A percentile compares a stretch with the other conserved stretches of the same genome.
Conservation (phyloP, 768 basidiomycete species). For the Pisolithus microcarpus region DNA sequence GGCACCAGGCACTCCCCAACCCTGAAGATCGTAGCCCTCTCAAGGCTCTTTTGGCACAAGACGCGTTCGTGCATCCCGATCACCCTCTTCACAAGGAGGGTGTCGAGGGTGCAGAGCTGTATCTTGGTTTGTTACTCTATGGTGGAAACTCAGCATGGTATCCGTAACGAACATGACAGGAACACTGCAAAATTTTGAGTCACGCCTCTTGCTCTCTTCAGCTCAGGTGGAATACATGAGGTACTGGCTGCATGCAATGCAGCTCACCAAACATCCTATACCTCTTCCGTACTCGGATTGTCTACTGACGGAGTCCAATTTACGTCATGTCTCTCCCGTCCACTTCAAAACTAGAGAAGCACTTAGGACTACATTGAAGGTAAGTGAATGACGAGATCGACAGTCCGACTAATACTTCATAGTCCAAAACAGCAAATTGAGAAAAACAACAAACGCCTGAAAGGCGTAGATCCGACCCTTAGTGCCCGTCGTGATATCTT, state of each 20-base stretch:
- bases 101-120: conserved; percentile 62
- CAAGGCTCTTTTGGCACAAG: conserved; percentile 68
- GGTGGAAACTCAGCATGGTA: not conserved
- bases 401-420: not conserved
- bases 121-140: conserved; percentile 44
- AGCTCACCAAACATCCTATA: conserved; percentile 54
- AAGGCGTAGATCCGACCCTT: conserved; percentile 52
- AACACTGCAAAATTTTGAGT: conserved; percentile 63
- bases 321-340: conserved; percentile 53
- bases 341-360: conserved; percentile 47
- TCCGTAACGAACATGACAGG: conserved; percentile 31
- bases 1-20: conserved; percentile 52
- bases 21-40: conserved; percentile 52
- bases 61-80: conserved; percentile 59
- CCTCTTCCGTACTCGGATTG: conserved; percentile 76
- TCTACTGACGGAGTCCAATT: conserved; percentile 52
- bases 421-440: conserved; percentile 51
- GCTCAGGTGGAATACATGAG: conserved; percentile 79
- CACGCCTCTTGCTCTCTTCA: conserved; percentile 75
- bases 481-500: conserved; percentile 54
- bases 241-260: conserved; percentile 76
- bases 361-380: conserved; percentile 57
- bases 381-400: conserved; percentile 13
- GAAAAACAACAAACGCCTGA: conserved; percentile 74
- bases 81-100: conserved; percentile 65